phyloP scores from a whole-genome alignment of 495 filamentous ascomycete species.

The Penicillium subrubescens region DNA sequence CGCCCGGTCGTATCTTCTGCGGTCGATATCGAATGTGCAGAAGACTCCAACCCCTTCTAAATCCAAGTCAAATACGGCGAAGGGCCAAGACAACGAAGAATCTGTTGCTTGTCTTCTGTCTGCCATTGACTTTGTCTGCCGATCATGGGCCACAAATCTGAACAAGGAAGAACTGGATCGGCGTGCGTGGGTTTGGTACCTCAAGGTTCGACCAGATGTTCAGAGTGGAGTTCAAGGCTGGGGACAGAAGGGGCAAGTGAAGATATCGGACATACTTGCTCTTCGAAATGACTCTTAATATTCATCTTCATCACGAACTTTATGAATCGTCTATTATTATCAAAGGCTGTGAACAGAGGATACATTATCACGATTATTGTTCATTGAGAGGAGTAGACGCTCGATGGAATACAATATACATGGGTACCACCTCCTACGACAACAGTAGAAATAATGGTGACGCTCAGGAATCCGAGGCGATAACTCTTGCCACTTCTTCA shows the following conservation, averaged over 20 bases:
- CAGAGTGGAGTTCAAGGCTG: constrained; percentile 72
- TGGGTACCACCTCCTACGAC: background rate
- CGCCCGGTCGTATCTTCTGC: constrained; percentile 46
- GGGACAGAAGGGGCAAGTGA: constrained; percentile 76
- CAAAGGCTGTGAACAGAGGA: background rate
- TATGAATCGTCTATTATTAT: background rate
- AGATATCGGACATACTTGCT: constrained; percentile 64
- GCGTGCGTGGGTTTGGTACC: constrained; percentile 80
- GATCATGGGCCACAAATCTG: constrained; percentile 66
- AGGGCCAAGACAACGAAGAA: constrained; percentile 60
- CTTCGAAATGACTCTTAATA: constrained; percentile 52
- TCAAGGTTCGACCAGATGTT: constrained; percentile 71
- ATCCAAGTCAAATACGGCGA: constrained; percentile 28
- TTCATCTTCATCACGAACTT: background rate
- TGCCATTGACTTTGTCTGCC: constrained; percentile 67
- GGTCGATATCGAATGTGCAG: constrained; percentile 29
- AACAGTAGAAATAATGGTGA: background rate
- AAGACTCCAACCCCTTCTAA: constrained; percentile 11
- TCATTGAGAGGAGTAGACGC: background rate
- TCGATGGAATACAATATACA: background rate
- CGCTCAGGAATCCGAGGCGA: background rate
- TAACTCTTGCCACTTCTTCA: constrained; percentile 9
- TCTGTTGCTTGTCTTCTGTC: constrained; percentile 67
- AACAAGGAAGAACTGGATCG: constrained; percentile 65
- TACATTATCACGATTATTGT: background rate